Evolutionary conservation across 2,329 filamentous ascomycete genomes (phyloP).

Genomic region (Apiospora saccharicola): DNA sequence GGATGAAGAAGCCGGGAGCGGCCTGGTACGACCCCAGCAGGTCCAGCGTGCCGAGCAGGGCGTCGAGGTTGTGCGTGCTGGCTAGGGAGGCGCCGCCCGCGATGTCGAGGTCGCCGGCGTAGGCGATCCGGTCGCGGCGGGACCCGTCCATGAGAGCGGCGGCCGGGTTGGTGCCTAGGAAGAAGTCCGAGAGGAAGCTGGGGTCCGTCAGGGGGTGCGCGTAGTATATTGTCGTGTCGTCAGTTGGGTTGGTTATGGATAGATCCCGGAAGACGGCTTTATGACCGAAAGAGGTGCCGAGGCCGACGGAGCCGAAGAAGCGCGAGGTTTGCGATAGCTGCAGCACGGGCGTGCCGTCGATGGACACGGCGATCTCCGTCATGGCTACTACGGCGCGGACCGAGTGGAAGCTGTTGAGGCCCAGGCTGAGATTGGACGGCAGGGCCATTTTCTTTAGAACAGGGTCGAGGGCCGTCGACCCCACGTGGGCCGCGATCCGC

Average conservation of each 20-base stretch:
- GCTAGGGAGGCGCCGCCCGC: constrained; percentile 36
- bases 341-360: constrained; percentile 34
- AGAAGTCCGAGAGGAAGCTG: constrained; percentile 42
- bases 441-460: constrained; percentile 16
- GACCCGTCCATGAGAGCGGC: constrained; percentile 46
- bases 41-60: constrained; percentile 38
- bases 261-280: constrained; percentile 38
- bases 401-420: constrained; percentile 26
- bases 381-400: constrained; percentile 32
- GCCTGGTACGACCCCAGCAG: constrained; percentile 41
- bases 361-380: constrained; percentile 32
- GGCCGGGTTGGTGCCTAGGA: constrained; percentile 44
- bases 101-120: constrained; percentile 43
- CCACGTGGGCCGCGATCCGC: constrained; percentile 30
- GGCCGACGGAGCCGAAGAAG: constrained; percentile 42
- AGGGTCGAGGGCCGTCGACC: constrained; percentile 27
- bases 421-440: constrained; percentile 23
- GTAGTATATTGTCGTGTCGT: constrained; percentile 33
- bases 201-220: constrained; percentile 38
- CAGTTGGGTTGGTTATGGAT: constrained; percentile 22
- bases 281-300: constrained; percentile 43
- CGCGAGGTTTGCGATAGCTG: constrained; percentile 38
- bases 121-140: constrained; percentile 43
- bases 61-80: constrained; percentile 39
- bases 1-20: constrained; percentile 42